Base-by-base conservation (phyloP, 305 asterid genomes). In the Fraxinus platypoda region DNA sequence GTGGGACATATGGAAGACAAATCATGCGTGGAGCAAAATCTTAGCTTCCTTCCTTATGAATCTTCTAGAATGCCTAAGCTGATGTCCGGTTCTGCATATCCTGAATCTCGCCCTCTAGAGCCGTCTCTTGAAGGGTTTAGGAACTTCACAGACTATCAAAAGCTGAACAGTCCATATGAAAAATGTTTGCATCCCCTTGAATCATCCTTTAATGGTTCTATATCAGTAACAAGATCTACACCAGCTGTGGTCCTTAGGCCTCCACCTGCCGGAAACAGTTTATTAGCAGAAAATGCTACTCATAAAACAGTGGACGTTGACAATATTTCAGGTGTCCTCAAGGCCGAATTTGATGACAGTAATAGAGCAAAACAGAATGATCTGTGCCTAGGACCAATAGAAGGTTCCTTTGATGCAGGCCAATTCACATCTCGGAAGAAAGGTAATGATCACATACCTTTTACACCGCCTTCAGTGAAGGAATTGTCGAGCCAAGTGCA, bases 181-280 rank as follows among this genome's bases (percentile, higher is more conserved):
- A 89, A 89, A 49, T 83, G 81, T 77, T 59, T 78, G 81, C 79
- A 76, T 59, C 83, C 88, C n/a, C 79, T 68, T 38, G 91, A 84
- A 81, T 81, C 88, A 9, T 81, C 89, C 78, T 78, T 79, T 77
- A 74, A 80, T 66, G 88, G 87, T 81, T 87, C 88, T 59, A 62
- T 82, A 35, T 84, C 95, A 74, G 84, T 80, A 33, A 71, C 75
- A 43, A 93, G 91, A 86, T 76, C 94, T 82, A 86, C 94, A 26
- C 92, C 96, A 78, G 70, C 93, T 15, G 90, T 92, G 86, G 92
- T 93, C 87, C 87, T 91, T 83, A 87, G 93, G 82, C 94, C 98
- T 8, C 97, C 96, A 70, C 88, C 92, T 80, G 82, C 83, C 59
- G 82, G 81, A 49, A 83, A 79, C 31, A 82, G 78, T 84, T 81